Conservation (phyloP, 2,329 filamentous ascomycete genomes). For the Beauveria sp. region DNA sequence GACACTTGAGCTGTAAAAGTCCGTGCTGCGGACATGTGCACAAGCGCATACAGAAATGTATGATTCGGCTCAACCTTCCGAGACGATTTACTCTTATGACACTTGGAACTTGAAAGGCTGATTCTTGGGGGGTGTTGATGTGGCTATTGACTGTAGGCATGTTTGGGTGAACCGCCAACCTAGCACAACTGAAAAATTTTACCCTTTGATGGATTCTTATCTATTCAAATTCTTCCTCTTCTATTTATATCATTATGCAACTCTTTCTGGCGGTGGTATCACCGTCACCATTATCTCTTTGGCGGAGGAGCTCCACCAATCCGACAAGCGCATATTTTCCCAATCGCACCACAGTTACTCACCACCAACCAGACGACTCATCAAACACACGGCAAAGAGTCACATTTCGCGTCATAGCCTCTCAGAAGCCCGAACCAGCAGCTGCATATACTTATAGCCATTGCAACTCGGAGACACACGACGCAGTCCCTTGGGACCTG, state of each 20-base stretch:
- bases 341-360: not conserved
- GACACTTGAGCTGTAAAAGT: no score
- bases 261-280: not conserved
- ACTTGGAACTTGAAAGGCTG: no score
- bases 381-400: not conserved
- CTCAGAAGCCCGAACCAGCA: not conserved
- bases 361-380: not conserved
- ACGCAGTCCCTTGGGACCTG: conserved; percentile 6
- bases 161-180: no score
- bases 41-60: no score
- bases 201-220: not conserved
- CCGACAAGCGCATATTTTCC: conserved; percentile 3
- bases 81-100: no score
- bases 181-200: not conserved
- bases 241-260: not conserved
- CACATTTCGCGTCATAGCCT: not conserved
- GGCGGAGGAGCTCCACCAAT: not conserved
- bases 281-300: not conserved
- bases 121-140: no score
- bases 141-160: no score
- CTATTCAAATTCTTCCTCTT: not conserved
- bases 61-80: no score
- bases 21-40: no score
- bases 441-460: not conserved
- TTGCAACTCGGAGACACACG: not conserved